A percentile compares a stretch with the other conserved stretches of the same genome.
These are phyloP conservation scores for Diaporthe sp. DNA, from an alignment of 2,329 filamentous ascomycete species.

Conservation along the genomic window DNA sequence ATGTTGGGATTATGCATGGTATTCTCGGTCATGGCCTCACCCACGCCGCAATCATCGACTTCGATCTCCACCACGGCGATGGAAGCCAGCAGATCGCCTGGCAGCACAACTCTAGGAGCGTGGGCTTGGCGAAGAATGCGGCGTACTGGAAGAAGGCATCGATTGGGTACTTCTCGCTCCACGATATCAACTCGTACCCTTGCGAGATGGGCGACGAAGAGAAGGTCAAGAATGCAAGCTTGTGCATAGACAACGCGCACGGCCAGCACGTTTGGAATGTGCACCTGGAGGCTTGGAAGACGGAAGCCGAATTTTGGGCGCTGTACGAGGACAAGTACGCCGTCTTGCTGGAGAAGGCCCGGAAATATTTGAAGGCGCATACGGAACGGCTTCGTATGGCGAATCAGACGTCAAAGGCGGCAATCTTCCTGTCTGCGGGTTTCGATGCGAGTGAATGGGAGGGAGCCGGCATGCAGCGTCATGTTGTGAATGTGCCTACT, in stretches of 20 bases:
- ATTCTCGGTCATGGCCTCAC: slow-evolving; percentile 87
- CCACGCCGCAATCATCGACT: slow-evolving; percentile 93
- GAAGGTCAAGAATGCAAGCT: slow-evolving; percentile 92
- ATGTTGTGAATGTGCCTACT: slow-evolving; percentile 95
- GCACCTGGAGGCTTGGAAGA: slow-evolving; percentile 90
- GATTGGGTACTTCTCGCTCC: slow-evolving; percentile 96
- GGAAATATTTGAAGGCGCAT: slow-evolving; percentile 81
- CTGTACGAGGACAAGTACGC: slow-evolving; percentile 86
- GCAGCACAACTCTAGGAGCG: slow-evolving; percentile 84
- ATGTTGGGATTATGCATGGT: slow-evolving; percentile 94
- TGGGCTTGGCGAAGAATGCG: slow-evolving; percentile 76
- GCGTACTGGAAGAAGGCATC: slow-evolving; percentile 84
- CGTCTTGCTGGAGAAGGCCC: slow-evolving; percentile 83
- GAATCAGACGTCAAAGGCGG: slow-evolving; percentile 79
- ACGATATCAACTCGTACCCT: slow-evolving; percentile 98
- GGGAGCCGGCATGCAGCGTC: slow-evolving; percentile 91
- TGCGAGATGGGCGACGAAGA: slow-evolving; percentile 95
- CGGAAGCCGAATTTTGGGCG: slow-evolving; percentile 86
- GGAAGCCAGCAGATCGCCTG: slow-evolving; percentile 96
- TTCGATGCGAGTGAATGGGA: slow-evolving; percentile 99
- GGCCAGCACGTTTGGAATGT: slow-evolving; percentile 97
- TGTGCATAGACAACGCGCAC: slow-evolving; percentile 95
- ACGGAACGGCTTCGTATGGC: slow-evolving; percentile 73
- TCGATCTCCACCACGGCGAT: slow-evolving; percentile 92
- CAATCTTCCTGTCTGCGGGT: slow-evolving; percentile 94